Evolutionary conservation across 441 rosid genomes (phyloP), one percentile per base, ranked within the genome.

Genomic region (Euphorbia schlechtendalii): DNA sequence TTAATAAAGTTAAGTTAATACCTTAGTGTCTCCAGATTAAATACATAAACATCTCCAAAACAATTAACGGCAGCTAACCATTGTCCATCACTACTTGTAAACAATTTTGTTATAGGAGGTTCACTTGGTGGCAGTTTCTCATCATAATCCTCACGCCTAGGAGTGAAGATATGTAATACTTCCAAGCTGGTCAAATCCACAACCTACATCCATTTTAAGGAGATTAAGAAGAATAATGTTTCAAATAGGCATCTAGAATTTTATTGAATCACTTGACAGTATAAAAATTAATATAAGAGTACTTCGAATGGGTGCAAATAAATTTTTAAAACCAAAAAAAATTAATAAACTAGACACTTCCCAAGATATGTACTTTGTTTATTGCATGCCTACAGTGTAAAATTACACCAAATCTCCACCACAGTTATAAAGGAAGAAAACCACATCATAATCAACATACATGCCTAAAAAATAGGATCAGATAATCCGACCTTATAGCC

Each of bases 11-110:
- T 43, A 17, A 57, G 40, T 54, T 10, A 71, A 18, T 60, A 94
- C 99, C 99, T 91, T 67, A 74, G 88, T 56, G 77, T 84, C 73
- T 91, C 92, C 72, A 91, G 81, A 76, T 89, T 85, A 78, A 86
- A 89, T 41, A 94, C 64, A 59, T 91, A 86, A 24, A 89, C 68
- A 82, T 94, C 98, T 54, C 98, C 96, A 81, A 87, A 89, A 77
- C 98, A 94, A 74, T 85, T 94, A 64, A 86, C 53, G 28, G 98
- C 96, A 73, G 96, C 94, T 68, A 94, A 71, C 94, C 99, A 91
- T 66, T 81, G 91, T 74, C 89, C 98, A 82, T 89, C 86, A 61
- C 81, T 73, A 74, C 96, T 94, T 12, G 86, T 79, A 67, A 84
- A 85, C 89, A 94, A 71, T 80, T 82, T 89, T 66, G 96, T 94